These are phyloP conservation scores for Dendrocalamus sinicus DNA, from an alignment of 176 grass and related monocot genomes.

Conservation along the genomic window DNA sequence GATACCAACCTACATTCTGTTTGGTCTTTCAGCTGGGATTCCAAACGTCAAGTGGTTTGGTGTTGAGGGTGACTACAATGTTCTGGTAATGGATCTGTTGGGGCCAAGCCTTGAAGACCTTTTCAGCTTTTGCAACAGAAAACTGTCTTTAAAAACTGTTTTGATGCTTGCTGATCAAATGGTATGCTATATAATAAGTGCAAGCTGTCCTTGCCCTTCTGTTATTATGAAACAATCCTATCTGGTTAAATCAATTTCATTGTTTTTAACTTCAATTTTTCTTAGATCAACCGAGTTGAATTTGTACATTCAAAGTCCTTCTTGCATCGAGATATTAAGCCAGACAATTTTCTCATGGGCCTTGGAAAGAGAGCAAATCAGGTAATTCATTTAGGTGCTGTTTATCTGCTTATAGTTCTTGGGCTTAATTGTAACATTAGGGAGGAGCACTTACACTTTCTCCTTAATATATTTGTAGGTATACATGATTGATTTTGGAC, in stretches of 20 bases:
- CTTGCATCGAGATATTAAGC: slow-evolving; percentile 93
- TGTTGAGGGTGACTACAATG: slow-evolving; percentile 93
- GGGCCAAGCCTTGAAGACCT: slow-evolving; percentile 86
- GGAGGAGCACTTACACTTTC: slow-evolving; percentile 11
- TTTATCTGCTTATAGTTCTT: slow-evolving; percentile 19
- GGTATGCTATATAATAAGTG: slow-evolving; percentile 47
- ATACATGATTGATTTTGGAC: slow-evolving; percentile 92
- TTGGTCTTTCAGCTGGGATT: slow-evolving; percentile 72
- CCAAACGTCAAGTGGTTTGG: slow-evolving; percentile 87
- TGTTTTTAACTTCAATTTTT: slow-evolving; percentile 36
- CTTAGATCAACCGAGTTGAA: slow-evolving; percentile 79
- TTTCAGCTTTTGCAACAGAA: slow-evolving; percentile 88
- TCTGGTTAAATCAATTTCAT: slow-evolving; percentile 28
- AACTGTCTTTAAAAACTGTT: slow-evolving; percentile 86
- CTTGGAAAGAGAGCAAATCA: slow-evolving; percentile 78
- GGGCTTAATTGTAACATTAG: slow-evolving; percentile 14
- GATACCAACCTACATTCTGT: slow-evolving; percentile 12
- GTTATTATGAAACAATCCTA: slow-evolving; percentile 6
- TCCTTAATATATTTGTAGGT: slow-evolving; percentile 52
- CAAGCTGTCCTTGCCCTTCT: not conserved
- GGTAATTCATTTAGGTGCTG: slow-evolving; percentile 32
- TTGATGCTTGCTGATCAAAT: slow-evolving; percentile 96
- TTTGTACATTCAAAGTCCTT: slow-evolving; percentile 85
- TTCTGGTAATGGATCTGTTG: slow-evolving; percentile 87
- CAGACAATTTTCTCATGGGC: slow-evolving; percentile 97